phyloP scores from a whole-genome alignment of 75 land plant genomes.

The Pinus taeda region DNA sequence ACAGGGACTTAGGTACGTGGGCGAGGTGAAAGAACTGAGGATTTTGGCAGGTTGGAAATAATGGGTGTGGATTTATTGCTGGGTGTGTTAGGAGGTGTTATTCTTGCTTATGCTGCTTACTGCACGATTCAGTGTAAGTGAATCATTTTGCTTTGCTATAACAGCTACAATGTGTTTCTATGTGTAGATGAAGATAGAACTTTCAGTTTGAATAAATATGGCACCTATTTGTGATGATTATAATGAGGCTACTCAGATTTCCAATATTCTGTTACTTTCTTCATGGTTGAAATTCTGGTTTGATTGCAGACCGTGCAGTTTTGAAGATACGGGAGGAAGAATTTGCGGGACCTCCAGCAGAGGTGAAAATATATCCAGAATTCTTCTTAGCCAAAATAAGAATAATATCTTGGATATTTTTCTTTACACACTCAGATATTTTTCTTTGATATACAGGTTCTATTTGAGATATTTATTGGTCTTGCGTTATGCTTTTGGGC shows the following conservation, averaged over 20 bases:
- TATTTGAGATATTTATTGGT: conserved; percentile 63
- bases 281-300: neutral
- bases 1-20: too few relatives aligned
- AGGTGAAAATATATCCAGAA: conserved; percentile 29
- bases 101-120: conserved; percentile 62
- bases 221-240: neutral
- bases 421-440: neutral
- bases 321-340: conserved; percentile 93
- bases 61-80: conserved; percentile 44
- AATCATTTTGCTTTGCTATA: neutral
- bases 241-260: neutral
- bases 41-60: neutral
- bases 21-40: too few relatives aligned
- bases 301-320: conserved; percentile 67
- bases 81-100: conserved; percentile 53
- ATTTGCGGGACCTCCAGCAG: conserved; percentile 68
- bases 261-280: neutral
- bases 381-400: neutral
- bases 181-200: neutral
- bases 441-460: conserved; percentile 47
- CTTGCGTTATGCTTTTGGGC: conserved; percentile 81
- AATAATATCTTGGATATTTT: neutral
- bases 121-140: conserved; percentile 62
- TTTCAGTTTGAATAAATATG: neutral
- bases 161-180: neutral